Evolutionary conservation across 192 early-diverging fungal species (phyloP), one percentile per base, ranked within the genome.

Genomic region (Linnemannia exigua): DNA sequence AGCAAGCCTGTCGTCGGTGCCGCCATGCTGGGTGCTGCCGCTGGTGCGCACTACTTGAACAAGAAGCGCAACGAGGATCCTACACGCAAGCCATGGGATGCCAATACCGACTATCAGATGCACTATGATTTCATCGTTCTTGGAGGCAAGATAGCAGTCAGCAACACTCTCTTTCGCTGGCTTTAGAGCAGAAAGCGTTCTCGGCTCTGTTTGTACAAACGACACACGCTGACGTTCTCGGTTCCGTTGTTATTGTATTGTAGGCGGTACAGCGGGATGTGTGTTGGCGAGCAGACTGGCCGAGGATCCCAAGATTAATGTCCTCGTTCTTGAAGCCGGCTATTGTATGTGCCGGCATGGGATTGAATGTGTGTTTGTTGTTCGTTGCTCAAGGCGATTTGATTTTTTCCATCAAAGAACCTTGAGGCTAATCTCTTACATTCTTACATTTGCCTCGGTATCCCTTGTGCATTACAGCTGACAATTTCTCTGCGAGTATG

Each of bases 201-300:
- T n/a, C n/a, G n/a, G n/a, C 58, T n/a, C 11, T 50, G 48, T 50
- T 63, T 25, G 15, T 63, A 15, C 58, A 15, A 31, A 63, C 58
- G 2, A 11, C 58, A 15, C 58, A 63, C 1, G 14, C 12, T 63
- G 3, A 28, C 12, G 1, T 9, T 0, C 8, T 25, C 20, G n/a
- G 11, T 25, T 11, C 25, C 11, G 1, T 63, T 54, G 25, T 14
- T 28, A 1, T 9, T 63, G 58, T 31, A 61, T 41, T 35, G 3
- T 79, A 79, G 77, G 76, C 46, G 87, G 82, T 70, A 84, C 87
- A 3, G 81, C 82, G n/a, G 87, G 87, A 22, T 84, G 87, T 50
- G 79, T 84, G 14, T 50, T 88, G 36, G 87, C 87, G 12, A 73
- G 70, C n/a, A 75, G 87, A 67, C 48, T 88, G 31, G n/a, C 81